phyloP scores from a whole-genome alignment of 2,329 filamentous ascomycete genomes.

The Fusarium buharicum region DNA sequence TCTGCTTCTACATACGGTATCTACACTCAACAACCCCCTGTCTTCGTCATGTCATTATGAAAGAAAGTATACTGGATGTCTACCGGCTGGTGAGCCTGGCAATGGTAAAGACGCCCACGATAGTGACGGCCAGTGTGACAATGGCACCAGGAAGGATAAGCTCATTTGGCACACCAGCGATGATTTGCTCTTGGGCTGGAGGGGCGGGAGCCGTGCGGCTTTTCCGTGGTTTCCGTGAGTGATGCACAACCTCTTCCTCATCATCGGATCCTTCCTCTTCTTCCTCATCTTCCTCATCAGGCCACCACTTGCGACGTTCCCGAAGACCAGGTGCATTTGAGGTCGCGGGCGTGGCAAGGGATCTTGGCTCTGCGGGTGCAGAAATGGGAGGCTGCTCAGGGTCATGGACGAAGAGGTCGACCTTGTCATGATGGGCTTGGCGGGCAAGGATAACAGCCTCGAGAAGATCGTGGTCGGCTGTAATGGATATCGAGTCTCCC shows the following conservation, averaged over 20 bases:
- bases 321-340: conserved; percentile 61
- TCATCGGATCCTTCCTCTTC: conserved; percentile 65
- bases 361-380: conserved; percentile 58
- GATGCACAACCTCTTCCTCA: conserved; percentile 60
- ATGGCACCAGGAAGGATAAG: conserved; percentile 92
- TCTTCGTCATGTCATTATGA: conserved; percentile 53
- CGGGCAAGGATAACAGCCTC: conserved; percentile 90
- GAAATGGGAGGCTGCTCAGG: conserved; percentile 87
- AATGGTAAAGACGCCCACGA: conserved; percentile 91
- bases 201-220: conserved; percentile 58
- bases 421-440: conserved; percentile 84
- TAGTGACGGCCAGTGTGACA: conserved; percentile 92
- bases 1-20: conserved; percentile 45
- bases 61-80: conserved; percentile 29
- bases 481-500: conserved; percentile 96
- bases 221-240: conserved; percentile 58
- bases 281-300: conserved; percentile 65
- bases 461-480: conserved; percentile 89
- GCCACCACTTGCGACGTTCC: conserved; percentile 67
- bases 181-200: conserved; percentile 76
- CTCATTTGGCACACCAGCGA: conserved; percentile 93
- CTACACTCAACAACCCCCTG: conserved; percentile 45
- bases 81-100: conserved; percentile 72
- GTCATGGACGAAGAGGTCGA: conserved; percentile 96
- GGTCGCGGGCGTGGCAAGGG: conserved; percentile 58